Evolutionary conservation across 495 filamentous ascomycete genomes (phyloP).

Genomic region (Hypoxylon cercidicola): DNA sequence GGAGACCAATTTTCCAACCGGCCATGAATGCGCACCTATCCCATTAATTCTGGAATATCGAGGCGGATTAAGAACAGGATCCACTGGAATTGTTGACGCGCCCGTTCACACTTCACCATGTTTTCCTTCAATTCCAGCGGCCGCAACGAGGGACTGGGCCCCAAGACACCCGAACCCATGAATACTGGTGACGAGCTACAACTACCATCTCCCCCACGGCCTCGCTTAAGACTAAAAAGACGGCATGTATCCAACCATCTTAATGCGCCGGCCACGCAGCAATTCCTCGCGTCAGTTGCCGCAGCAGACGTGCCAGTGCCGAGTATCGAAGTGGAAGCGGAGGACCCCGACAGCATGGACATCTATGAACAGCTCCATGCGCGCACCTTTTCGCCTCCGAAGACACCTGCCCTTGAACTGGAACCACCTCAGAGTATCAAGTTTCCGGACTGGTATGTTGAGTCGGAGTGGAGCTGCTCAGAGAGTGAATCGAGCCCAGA

Average conservation of each 20-base stretch:
- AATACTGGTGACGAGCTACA: conserved; percentile 45
- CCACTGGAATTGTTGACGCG: conserved; percentile 23
- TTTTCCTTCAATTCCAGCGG: conserved; percentile 53
- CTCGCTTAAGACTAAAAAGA: conserved; percentile 58
- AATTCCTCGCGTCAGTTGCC: conserved; percentile 66
- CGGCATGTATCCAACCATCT: conserved; percentile 57
- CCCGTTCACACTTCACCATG: conserved; percentile 41
- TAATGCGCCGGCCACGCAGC: conserved; percentile 62
- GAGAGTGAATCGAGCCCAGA: conserved; percentile 58
- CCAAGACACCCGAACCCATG: conserved; percentile 59
- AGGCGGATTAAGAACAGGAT: conserved; percentile 33
- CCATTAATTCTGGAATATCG: conserved; percentile 28
- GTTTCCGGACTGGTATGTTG: conserved; percentile 60
- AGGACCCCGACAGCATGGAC: conserved; percentile 47
- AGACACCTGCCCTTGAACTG: conserved; percentile 56
- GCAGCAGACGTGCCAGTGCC: conserved; percentile 66
- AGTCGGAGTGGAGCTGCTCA: conserved; percentile 56
- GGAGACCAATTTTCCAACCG: conserved; percentile 3
- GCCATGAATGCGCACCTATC: conserved; percentile 26
- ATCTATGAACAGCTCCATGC: conserved; percentile 41
- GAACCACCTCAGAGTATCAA: conserved; percentile 47
- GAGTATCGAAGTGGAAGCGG: conserved; percentile 58
- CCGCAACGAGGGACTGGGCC: conserved; percentile 47
- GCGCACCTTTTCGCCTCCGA: conserved; percentile 54
- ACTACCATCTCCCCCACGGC: conserved; percentile 54